phyloP scores from a whole-genome alignment of 1,284 basidiomycete species.

The Gomphus bonarii region DNA sequence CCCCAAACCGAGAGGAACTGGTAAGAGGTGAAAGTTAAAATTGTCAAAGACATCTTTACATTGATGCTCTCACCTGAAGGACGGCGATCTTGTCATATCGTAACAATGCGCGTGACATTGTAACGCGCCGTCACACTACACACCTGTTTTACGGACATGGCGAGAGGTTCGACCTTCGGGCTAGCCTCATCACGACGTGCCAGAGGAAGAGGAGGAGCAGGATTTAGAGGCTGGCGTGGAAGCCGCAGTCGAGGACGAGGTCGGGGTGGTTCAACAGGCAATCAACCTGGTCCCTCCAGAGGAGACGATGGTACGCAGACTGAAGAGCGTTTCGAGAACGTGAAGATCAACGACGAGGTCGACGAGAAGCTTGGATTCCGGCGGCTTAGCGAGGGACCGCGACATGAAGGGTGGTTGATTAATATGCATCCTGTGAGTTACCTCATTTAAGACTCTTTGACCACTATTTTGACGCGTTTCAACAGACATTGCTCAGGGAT shows the following conservation, averaged over 20 bases:
- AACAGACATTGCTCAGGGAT: constrained; percentile 77
- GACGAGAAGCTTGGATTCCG: constrained; percentile 91
- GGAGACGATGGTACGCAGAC: constrained; percentile 83
- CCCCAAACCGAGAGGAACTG: no score
- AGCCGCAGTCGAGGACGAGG: constrained; percentile 33
- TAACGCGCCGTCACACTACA: neutral
- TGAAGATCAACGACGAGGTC: constrained; percentile 70
- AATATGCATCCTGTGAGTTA: constrained; percentile 92
- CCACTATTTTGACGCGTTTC: neutral
- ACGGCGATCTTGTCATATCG: no score
- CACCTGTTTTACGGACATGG: neutral
- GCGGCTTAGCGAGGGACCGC: constrained; percentile 62
- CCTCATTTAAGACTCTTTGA: neutral
- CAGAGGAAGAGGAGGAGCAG: neutral
- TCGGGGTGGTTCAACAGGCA: constrained; percentile 26
- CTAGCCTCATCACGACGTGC: constrained; percentile 6
- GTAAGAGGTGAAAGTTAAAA: no score
- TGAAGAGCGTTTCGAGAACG: constrained; percentile 76
- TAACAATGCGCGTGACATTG: neutral
- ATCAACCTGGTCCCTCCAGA: constrained; percentile 43
- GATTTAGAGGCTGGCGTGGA: constrained; percentile 7
- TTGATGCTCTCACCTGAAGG: no score
- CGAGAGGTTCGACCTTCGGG: constrained; percentile 6
- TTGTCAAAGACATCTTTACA: no score
- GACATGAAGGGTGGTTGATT: constrained; percentile 86